Percentiles rank a stretch among this genome's conserved stretches.
These are phyloP conservation scores for Leptographium wingfieldii DNA, from an alignment of 2,329 filamentous ascomycete genomes.

Conservation along the genomic window DNA sequence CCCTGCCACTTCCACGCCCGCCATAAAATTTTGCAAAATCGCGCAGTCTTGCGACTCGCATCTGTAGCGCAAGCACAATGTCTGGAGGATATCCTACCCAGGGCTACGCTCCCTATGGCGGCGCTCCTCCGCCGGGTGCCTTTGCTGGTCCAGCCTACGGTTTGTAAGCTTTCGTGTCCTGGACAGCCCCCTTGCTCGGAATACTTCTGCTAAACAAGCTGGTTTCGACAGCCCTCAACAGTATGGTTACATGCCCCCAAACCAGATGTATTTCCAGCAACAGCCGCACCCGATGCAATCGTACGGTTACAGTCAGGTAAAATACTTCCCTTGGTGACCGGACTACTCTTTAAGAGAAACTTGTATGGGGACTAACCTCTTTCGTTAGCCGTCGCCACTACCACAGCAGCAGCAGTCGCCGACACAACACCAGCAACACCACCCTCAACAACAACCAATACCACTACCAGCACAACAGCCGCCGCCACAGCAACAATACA, in stretches of 20 bases:
- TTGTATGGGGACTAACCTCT: neutral
- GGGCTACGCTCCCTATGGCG: conserved; percentile 8
- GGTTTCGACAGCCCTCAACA: conserved; percentile 15
- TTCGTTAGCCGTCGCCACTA: neutral
- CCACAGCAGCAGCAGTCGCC: conserved; percentile 18
- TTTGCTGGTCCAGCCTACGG: conserved; percentile 7
- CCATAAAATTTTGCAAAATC: neutral
- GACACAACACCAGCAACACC: conserved; percentile 20
- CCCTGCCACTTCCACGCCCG: neutral
- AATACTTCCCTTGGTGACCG: neutral
- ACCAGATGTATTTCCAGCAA: conserved; percentile 23
- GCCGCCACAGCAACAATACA: conserved; percentile 17
- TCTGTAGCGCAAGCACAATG: neutral
- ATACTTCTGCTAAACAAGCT: neutral
- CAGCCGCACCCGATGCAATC: conserved; percentile 31
- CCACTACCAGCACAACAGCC: neutral
- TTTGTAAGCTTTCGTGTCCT: conserved; percentile 2
- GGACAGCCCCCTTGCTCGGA: too few species aligned
- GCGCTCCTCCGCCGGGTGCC: conserved; percentile 7
- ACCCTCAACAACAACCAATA: neutral
- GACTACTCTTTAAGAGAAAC: too few species aligned
- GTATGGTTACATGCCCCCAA: conserved; percentile 37
- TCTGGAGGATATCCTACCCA: conserved; percentile 10
- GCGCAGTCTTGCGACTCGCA: neutral
- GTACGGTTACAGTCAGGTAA: conserved; percentile 30